phyloP scores from a whole-genome alignment of 495 filamentous ascomycete genomes.

The Penicillium paxilli region DNA sequence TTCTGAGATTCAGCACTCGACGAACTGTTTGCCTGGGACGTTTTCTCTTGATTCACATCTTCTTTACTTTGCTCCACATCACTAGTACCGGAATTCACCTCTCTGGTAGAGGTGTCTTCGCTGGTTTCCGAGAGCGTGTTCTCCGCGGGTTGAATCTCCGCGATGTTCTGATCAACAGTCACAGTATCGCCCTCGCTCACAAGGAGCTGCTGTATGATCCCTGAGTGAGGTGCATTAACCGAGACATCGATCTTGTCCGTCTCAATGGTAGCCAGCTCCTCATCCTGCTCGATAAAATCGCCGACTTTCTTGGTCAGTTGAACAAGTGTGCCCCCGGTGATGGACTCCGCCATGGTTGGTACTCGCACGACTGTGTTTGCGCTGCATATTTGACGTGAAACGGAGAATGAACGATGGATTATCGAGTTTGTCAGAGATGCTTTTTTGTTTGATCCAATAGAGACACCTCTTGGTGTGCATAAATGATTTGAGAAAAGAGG shows the following conservation, averaged over 20 bases:
- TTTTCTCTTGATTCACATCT: not conserved
- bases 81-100: not conserved
- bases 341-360: slow-evolving; percentile 93
- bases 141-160: slow-evolving; percentile 71
- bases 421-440: not conserved
- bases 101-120: not conserved
- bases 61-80: not conserved
- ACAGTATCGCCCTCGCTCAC: slow-evolving; percentile 88
- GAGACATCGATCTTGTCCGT: slow-evolving; percentile 93
- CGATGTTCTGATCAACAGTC: slow-evolving; percentile 77
- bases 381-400: not conserved
- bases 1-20: not conserved
- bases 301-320: slow-evolving; percentile 82
- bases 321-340: slow-evolving; percentile 86
- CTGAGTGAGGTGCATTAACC: slow-evolving; percentile 81
- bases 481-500: not conserved
- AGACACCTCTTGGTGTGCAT: too few species aligned
- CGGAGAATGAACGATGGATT: not conserved
- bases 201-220: slow-evolving; percentile 77
- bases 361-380: slow-evolving; percentile 79
- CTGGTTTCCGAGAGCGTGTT: slow-evolving; percentile 47
- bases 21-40: not conserved
- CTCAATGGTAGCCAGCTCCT: slow-evolving; percentile 92
- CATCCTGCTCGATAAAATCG: slow-evolving; percentile 82
- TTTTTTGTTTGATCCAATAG: not conserved